Evolutionary conservation across 805 yeast species (phyloP).

Genomic region (Candida ulmi): DNA sequence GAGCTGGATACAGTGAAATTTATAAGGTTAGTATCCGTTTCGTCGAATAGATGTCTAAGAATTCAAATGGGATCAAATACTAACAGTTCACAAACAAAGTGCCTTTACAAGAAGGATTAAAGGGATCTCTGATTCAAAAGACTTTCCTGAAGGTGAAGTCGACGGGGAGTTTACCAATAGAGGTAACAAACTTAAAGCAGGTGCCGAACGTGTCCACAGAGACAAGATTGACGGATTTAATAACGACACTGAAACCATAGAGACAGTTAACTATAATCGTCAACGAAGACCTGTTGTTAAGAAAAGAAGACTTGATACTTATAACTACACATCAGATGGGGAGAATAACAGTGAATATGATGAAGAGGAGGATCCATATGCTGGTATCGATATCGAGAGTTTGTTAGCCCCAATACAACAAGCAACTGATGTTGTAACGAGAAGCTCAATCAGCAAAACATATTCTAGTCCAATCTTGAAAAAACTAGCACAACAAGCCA

Average conservation of each 20-base stretch:
- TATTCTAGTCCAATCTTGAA: slow-evolving; percentile 53
- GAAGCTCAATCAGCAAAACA: slow-evolving; percentile 63
- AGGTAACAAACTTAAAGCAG: slow-evolving; percentile 52
- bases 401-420: slow-evolving; percentile 74
- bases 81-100: background rate
- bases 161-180: slow-evolving; percentile 41
- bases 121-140: background rate
- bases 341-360: slow-evolving; percentile 27
- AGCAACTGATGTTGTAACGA: slow-evolving; percentile 72
- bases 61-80: background rate
- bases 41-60: no score
- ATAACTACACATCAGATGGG: slow-evolving; percentile 12
- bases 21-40: slow-evolving; percentile 13
- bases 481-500: slow-evolving; percentile 63
- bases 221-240: slow-evolving; percentile 32
- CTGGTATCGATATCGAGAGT: slow-evolving; percentile 46
- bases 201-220: slow-evolving; percentile 41
- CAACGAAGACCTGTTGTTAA: slow-evolving; percentile 26
- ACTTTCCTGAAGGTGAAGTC: slow-evolving; percentile 11
- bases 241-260: slow-evolving; percentile 20
- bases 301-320: slow-evolving; percentile 23
- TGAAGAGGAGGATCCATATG: slow-evolving; percentile 40
- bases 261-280: slow-evolving; percentile 24
- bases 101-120: slow-evolving; percentile 14
- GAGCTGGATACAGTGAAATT: slow-evolving; percentile 7